Evolutionary conservation across 345 rosid genomes (phyloP), one percentile per base, ranked within the genome.

Genomic region (Boechera divaricarpa): DNA sequence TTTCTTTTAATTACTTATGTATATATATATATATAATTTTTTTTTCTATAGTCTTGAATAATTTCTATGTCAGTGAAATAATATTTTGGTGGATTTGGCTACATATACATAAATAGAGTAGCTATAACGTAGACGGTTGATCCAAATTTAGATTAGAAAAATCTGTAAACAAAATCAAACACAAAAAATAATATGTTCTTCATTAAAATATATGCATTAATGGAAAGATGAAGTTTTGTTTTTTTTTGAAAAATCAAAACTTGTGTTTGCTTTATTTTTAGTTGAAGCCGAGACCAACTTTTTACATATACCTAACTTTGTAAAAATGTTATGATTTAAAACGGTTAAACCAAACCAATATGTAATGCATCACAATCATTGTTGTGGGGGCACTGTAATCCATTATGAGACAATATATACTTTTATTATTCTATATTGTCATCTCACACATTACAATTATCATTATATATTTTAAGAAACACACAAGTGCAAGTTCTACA

Each of bases 301-400:
- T 74, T n/a, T 65, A 66, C 51, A 66, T 57, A 49, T 72, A 74
- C 79, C 73, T 66, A 58, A 67, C 73, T 75, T 47, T 75, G 77
- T 56, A 67, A 45, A 56, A 5, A 67, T 75, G 57, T 49, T 56
- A 52, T 35, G 63, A 35, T 56, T 66, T 21, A 54, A 53, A 51
- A 54, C 51, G 56, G 55, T 57, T 55, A 58, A 66, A 58, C 29
- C 42, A 66, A 48, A 75, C 60, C 53, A 10, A 38, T 59, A 56
- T 48, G 67, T 67, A 67, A 44, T 59, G 73, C 41, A 75, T 36
- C 33, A 51, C 62, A 67, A 67, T 75, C 73, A 75, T 75, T 75
- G 21, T 49, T 58, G 44, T 58, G 52, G 68, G 68, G 78, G 60
- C 42, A 66, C 55, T 7, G 47, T 55, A 44, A 74, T 74, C 72